Evolutionary conservation across 2,329 filamentous ascomycete genomes (phyloP).

Genomic region (Periconia sp.): DNA sequence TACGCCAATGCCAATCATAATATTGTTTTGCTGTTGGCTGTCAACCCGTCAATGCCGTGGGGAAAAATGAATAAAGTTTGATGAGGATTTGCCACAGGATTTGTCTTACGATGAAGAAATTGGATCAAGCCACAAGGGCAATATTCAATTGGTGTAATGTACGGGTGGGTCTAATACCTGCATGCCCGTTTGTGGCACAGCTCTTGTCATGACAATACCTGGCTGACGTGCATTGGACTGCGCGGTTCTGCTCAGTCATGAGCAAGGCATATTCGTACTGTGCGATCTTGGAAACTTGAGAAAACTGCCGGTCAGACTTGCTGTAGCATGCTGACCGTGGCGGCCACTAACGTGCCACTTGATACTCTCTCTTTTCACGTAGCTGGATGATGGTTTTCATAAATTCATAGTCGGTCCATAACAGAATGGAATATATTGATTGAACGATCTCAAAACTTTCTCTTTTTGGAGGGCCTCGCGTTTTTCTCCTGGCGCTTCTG

Average conservation of each 20-base stretch:
- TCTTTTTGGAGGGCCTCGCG: slow-evolving; percentile 72
- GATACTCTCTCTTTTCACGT: background rate
- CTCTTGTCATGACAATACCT: background rate
- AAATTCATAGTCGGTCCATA: background rate
- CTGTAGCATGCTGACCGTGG: no score
- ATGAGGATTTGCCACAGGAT: background rate
- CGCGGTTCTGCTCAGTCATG: slow-evolving; percentile 3
- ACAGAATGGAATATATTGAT: slow-evolving; percentile 7
- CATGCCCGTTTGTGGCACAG: slow-evolving; percentile 6
- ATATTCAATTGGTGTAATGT: slow-evolving; percentile 1
- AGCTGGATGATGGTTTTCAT: background rate
- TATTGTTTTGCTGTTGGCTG: no score
- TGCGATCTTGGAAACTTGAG: background rate
- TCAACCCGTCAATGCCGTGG: background rate
- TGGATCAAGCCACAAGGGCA: background rate
- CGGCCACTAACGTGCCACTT: background rate
- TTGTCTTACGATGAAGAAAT: background rate
- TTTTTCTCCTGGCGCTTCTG: slow-evolving; percentile 85
- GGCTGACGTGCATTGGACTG: slow-evolving; percentile 2
- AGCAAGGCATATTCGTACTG: background rate
- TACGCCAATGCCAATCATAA: no score
- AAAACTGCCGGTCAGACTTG: no score
- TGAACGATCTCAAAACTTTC: slow-evolving; percentile 38
- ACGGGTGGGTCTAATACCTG: slow-evolving; percentile 1
- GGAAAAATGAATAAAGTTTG: background rate